Evolutionary conservation across 352 stramenopile species (phyloP), one percentile per base, ranked within the genome.

Genomic region (Pythium angustatum): DNA sequence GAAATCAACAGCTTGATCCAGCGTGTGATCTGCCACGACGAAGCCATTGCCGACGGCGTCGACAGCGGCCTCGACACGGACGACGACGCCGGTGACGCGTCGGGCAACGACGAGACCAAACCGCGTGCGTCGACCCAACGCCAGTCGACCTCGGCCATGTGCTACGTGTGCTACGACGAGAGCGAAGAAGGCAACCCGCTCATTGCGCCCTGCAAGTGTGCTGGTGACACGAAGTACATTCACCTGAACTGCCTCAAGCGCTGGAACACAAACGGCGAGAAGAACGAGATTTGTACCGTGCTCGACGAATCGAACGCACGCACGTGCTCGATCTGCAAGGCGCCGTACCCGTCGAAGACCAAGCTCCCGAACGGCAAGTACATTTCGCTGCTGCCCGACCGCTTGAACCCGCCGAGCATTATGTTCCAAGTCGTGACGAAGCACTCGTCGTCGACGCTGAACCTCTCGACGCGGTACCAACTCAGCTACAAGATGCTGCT

Each of bases 161-260:
- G 86, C 69, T 95, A 95, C 65, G 84, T 95, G 30, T 95, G 86
- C 63, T 95, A 95, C 54, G 86, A 95, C 67, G 86, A 95, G 58
- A 79, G 81, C 11, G 84, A 93, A 62, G 84, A 95, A 19, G 83
- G 85, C 61, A 95, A 98, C 68, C 94, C 94, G 34, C 73, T 98
- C 41, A 98, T 98, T 45, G 89, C 93, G 30, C 94, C 94, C 0
- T 98, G 94, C 79, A 98, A 98, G 68, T 98, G 94, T 64, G 94
- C 82, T 63, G 94, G 94, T 19, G 94, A 98, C 72, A 98, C 94
- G 38, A 96, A 96, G 69, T 98, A 98, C 81, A 96, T 98, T 21
- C 94, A 98, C 57, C 79, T 98, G 10, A 96, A 98, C 66, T 98
- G 94, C 65, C 81, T 98, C 28, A 95, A 97, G 58, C 95, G 96